Conservation (phyloP, 1,139 yeast genomes). For the Pichia sp. region DNA sequence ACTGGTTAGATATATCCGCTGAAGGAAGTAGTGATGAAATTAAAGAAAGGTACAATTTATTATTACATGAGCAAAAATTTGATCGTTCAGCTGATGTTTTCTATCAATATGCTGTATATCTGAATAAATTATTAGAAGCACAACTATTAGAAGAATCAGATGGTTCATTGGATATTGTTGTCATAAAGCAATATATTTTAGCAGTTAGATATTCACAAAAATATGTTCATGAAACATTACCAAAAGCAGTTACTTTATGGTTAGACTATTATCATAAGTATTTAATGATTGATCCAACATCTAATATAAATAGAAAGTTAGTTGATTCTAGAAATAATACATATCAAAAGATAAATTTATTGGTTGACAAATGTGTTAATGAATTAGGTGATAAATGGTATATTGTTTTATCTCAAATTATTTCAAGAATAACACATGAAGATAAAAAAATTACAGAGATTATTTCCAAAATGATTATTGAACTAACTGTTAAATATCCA, state of each 20-base stretch:
- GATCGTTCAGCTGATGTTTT: slow-evolving; percentile 39
- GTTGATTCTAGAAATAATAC: slow-evolving; percentile 8
- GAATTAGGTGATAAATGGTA: slow-evolving; percentile 72
- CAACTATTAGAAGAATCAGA: slow-evolving; percentile 26
- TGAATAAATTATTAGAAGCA: slow-evolving; percentile 69
- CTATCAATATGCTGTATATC: slow-evolving; percentile 66
- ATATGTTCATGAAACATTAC: slow-evolving; percentile 64
- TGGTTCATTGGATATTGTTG: slow-evolving; percentile 65
- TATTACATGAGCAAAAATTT: slow-evolving; percentile 48
- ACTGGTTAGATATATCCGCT: slow-evolving; percentile 85
- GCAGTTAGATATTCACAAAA: slow-evolving; percentile 51
- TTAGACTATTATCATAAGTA: slow-evolving; percentile 63
- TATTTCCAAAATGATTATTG: slow-evolving; percentile 50
- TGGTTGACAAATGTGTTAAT: slow-evolving; percentile 27
- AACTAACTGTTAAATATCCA: slow-evolving; percentile 63
- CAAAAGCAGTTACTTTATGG: slow-evolving; percentile 88
- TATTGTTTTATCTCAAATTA: slow-evolving; percentile 76
- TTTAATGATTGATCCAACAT: slow-evolving; percentile 36
- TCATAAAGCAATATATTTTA: slow-evolving; percentile 57
- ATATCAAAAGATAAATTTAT: slow-evolving; percentile 12
- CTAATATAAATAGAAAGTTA: slow-evolving; percentile 43
- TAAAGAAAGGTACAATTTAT: slow-evolving; percentile 58
- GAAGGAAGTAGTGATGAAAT: slow-evolving; percentile 76
- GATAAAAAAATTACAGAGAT: slow-evolving; percentile 52
- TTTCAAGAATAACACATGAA: slow-evolving; percentile 70